These are phyloP conservation scores for Trichoderma harzianum DNA, from an alignment of 2,329 filamentous ascomycete species.

Conservation along the genomic window DNA sequence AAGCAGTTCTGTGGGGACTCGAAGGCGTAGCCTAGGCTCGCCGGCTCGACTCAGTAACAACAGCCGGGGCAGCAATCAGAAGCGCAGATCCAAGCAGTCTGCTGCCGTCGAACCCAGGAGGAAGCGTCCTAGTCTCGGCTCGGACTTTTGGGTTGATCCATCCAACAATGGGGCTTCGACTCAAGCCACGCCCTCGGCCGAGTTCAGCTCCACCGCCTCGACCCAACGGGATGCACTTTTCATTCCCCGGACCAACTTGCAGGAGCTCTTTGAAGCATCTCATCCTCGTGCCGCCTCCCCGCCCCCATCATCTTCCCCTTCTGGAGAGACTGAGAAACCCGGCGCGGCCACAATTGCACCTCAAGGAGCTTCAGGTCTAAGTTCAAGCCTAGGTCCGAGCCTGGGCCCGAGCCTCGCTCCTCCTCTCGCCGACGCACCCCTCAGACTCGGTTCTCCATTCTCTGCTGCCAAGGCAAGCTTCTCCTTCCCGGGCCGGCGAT, in stretches of 20 bases:
- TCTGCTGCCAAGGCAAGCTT: constrained; percentile 48
- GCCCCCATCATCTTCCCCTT: not conserved
- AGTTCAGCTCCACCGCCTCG: constrained; percentile 35
- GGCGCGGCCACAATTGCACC: not conserved
- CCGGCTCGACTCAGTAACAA: constrained; percentile 46
- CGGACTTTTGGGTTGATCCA: constrained; percentile 53
- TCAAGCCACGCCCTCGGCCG: constrained; percentile 24
- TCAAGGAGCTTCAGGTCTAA: not conserved
- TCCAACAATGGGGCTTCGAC: constrained; percentile 27
- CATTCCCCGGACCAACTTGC: constrained; percentile 41
- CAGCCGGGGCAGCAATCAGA: constrained; percentile 53
- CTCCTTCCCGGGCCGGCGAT: constrained; percentile 59
- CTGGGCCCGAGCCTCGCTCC: constrained; percentile 22
- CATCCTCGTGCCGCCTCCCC: constrained; percentile 19
- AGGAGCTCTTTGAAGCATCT: constrained; percentile 38
- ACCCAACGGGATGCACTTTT: constrained; percentile 37
- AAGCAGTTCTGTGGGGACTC: constrained; percentile 48
- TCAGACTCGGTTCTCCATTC: constrained; percentile 60
- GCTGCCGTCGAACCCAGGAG: constrained; percentile 46
- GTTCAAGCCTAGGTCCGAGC: not conserved
- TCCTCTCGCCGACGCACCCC: constrained; percentile 36
- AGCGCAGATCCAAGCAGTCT: constrained; percentile 48
- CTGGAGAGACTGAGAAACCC: not conserved
- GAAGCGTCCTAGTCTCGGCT: constrained; percentile 53
- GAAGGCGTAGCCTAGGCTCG: constrained; percentile 50